Evolutionary conservation across 2,329 filamentous ascomycete genomes (phyloP), one percentile per base, ranked within the genome.

Genomic region (Cercospora sp.): DNA sequence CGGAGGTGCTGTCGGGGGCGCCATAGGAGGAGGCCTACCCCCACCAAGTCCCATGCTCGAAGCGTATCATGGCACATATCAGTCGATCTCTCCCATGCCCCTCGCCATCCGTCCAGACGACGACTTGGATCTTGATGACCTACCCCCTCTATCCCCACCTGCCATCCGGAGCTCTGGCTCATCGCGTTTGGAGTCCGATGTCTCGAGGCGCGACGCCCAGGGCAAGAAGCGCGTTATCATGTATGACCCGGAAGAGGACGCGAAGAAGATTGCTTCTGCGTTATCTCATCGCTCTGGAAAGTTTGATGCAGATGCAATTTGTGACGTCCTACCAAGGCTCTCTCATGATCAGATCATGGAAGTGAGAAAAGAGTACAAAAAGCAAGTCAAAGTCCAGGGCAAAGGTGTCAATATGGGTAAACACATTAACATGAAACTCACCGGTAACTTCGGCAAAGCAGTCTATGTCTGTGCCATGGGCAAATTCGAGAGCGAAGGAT

Each of bases 51-150:
- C 94, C 0, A 84, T 98, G 61, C 87, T 97, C 1, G 94, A 98
- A 80, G 90, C 95, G 0, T 98, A 98, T 80, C 91, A 90, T 70
- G 94, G 94, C 45, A 97, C 94, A 0, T 98, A 97, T 75, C 94
- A 98, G 80, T 92, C 92, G 67, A 91, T 96, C 74, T 97, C 94
- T 0, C 94, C 94, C 0, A 97, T 97, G 92, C 94, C 94, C 0
- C 93, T 93, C 0, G 92, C 94, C 0, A 82, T 87, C 74, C 82
- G 94, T 26, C 84, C 79, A 26, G 89, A 74, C 76, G 88, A 75
- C 43, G 82, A 85, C 40, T 83, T 88, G 9, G 86, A 87, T 24
- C 77, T 85, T 28, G 84, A 83, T 28, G 82, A 86, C 67, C 69
- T 87, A 9, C 70, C 73, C 49, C 74, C 74, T 86, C 66, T 82